Evolutionary conservation across 768 basidiomycete genomes (phyloP).

Genomic region (Amanita rubescens): DNA sequence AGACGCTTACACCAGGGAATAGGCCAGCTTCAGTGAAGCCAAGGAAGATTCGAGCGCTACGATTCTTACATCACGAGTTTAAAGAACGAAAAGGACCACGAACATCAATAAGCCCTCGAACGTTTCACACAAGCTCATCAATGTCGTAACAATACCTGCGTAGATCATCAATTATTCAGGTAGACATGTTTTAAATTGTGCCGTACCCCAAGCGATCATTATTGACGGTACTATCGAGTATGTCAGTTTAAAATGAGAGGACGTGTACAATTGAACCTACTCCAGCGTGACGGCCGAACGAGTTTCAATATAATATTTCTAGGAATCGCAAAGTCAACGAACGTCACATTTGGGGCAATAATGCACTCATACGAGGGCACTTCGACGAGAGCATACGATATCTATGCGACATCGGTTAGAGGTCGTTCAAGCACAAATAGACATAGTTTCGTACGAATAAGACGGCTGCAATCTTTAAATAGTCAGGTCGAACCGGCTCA

Average conservation of each 20-base stretch:
- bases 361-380: slow-evolving; percentile 19
- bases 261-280: slow-evolving; percentile 11
- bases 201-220: slow-evolving; percentile 20
- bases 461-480: slow-evolving; percentile 16
- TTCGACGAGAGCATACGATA: slow-evolving; percentile 21
- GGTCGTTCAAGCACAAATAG: not conserved
- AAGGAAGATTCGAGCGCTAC: slow-evolving; percentile 31
- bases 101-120: slow-evolving; percentile 19
- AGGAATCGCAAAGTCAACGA: not conserved
- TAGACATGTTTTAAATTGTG: not conserved
- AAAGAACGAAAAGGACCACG: not conserved
- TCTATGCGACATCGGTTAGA: slow-evolving; percentile 7
- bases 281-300: slow-evolving; percentile 20
- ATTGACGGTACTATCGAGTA: slow-evolving; percentile 15
- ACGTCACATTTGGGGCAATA: not conserved
- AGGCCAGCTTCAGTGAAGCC: slow-evolving; percentile 32
- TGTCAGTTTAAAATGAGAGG: not conserved
- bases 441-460: slow-evolving; percentile 16
- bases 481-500: not conserved
- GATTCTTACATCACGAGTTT: not conserved
- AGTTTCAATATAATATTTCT: slow-evolving; percentile 22
- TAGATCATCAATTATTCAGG: not conserved
- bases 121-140: slow-evolving; percentile 21
- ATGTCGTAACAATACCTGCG: slow-evolving; percentile 19
- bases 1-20: slow-evolving; percentile 27